phyloP scores from a whole-genome alignment of 108 stramenopile genomes.

The Cyclotella kingstonii region DNA sequence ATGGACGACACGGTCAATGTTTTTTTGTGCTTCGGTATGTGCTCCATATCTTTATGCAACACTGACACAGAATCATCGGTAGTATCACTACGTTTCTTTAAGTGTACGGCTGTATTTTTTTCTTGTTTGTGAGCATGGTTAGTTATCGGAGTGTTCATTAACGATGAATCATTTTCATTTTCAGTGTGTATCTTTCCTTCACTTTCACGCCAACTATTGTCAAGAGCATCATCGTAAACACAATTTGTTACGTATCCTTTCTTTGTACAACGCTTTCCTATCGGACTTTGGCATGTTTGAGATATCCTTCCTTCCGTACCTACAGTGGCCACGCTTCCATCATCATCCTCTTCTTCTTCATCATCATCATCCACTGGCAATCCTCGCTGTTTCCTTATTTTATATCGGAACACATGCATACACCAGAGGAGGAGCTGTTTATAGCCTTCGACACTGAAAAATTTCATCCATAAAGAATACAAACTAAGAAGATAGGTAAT shows the following conservation, averaged over 20 bases:
- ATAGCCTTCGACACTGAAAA: constrained; percentile 20
- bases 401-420: constrained; percentile 35
- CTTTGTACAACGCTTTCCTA: background rate
- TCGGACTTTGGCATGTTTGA: background rate
- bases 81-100: background rate
- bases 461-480: constrained; percentile 4
- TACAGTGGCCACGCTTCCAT: constrained; percentile 29
- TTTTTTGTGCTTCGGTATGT: constrained; percentile 3
- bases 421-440: constrained; percentile 22
- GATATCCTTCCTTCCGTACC: constrained; percentile 1
- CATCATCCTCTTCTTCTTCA: constrained; percentile 43
- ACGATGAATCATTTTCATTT: constrained; percentile 19
- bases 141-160: constrained; percentile 7
- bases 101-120: background rate
- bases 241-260: no score
- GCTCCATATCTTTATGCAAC: background rate
- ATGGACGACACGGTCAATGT: constrained; percentile 10
- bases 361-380: constrained; percentile 36
- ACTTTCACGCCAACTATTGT: background rate
- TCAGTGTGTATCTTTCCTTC: background rate
- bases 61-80: background rate
- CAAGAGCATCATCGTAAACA: background rate
- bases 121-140: constrained; percentile 3
- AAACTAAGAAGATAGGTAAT: constrained; percentile 5
- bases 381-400: constrained; percentile 21